Conservation (phyloP, 495 filamentous ascomycete genomes). For the Xylaria castorea region DNA sequence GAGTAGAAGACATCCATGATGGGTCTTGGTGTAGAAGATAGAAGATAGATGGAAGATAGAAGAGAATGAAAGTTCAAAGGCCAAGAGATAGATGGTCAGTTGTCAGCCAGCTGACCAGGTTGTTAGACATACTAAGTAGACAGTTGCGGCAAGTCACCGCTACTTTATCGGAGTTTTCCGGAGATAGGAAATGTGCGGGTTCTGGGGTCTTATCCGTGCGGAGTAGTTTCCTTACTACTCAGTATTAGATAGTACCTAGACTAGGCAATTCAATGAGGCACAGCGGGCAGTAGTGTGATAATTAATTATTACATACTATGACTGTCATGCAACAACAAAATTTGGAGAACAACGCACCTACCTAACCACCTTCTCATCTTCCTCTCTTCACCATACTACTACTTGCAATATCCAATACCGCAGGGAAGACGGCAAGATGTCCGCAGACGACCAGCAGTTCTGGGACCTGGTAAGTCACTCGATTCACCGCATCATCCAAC, state of each 20-base stretch:
- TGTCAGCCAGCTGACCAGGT: background rate
- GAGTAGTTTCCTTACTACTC: background rate
- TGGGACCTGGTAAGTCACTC: constrained; percentile 61
- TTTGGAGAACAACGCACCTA: background rate
- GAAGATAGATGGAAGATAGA: background rate
- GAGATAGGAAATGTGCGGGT: background rate
- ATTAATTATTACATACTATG: background rate
- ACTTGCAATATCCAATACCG: no score
- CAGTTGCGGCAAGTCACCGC: background rate
- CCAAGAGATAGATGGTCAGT: background rate
- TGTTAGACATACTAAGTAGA: background rate
- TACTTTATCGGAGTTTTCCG: background rate
- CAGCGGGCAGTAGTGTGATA: background rate
- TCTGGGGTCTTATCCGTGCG: background rate
- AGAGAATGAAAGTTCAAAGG: background rate
- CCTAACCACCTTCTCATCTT: background rate
- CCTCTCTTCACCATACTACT: background rate
- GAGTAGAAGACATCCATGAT: no score
- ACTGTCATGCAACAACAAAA: background rate
- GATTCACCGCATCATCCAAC: background rate
- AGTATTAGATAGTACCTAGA: background rate
- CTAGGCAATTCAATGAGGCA: no score
- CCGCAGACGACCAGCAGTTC: constrained; percentile 68
- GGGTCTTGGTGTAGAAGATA: no score
- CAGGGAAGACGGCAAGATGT: constrained; percentile 49